Conservation (phyloP, 495 filamentous ascomycete species). For the Sabuloglossum arenarium region DNA sequence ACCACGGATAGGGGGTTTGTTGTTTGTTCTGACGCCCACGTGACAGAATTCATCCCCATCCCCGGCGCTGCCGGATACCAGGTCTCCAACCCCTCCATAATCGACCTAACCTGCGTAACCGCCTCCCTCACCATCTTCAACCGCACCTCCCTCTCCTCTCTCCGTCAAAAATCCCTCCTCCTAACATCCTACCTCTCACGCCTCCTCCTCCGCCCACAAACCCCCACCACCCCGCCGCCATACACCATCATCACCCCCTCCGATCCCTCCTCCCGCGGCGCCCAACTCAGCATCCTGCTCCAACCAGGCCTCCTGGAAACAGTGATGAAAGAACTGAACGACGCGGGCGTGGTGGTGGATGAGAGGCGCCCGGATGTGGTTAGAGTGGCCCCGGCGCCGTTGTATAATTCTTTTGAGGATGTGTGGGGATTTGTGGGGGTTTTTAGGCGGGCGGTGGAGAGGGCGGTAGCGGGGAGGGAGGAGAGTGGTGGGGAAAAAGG, state of each 20-base stretch:
- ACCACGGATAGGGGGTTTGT: no score
- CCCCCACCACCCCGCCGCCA: slow-evolving; percentile 11
- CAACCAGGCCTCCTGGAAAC: slow-evolving; percentile 40
- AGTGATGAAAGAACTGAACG: slow-evolving; percentile 48
- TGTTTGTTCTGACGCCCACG: no score
- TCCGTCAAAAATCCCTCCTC: slow-evolving; percentile 53
- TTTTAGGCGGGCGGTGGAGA: slow-evolving; percentile 31
- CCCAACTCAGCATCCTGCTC: slow-evolving; percentile 68
- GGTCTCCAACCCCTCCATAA: slow-evolving; percentile 42
- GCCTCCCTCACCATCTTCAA: slow-evolving; percentile 66
- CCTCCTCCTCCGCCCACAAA: slow-evolving; percentile 22
- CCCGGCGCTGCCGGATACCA: slow-evolving; percentile 49
- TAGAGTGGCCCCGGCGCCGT: slow-evolving; percentile 71
- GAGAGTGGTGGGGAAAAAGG: not conserved
- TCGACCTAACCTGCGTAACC: slow-evolving; percentile 47
- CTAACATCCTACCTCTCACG: slow-evolving; percentile 68
- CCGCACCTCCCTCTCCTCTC: slow-evolving; percentile 38
- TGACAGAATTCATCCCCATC: slow-evolving; percentile 52
- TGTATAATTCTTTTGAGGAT: slow-evolving; percentile 75
- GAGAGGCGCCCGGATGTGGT: slow-evolving; percentile 82
- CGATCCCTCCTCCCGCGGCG: slow-evolving; percentile 50
- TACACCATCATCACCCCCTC: slow-evolving; percentile 69
- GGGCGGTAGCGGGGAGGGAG: not conserved
- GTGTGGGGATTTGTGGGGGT: slow-evolving; percentile 53
- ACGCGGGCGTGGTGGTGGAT: slow-evolving; percentile 58